Conservation (phyloP, 345 rosid genomes). For the Citrus maxima region DNA sequence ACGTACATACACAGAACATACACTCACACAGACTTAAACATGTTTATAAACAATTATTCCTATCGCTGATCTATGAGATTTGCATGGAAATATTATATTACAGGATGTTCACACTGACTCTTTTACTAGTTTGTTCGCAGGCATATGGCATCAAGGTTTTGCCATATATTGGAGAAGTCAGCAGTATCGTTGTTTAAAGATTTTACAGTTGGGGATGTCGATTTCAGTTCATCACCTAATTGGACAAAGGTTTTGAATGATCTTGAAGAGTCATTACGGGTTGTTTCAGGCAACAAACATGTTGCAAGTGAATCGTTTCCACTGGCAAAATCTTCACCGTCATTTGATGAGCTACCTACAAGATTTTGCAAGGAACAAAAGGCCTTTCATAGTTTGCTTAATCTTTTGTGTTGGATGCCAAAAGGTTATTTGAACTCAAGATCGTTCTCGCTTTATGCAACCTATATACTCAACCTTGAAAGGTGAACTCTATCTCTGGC, state of each 20-base stretch:
- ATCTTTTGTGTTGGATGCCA: slow-evolving; percentile 68
- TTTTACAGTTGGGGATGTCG: slow-evolving; percentile 27
- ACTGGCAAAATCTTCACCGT: slow-evolving; percentile 16
- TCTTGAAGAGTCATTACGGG: slow-evolving; percentile 38
- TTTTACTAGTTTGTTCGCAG: slow-evolving; percentile 83
- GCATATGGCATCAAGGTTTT: slow-evolving; percentile 64
- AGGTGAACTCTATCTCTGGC: slow-evolving; percentile 40
- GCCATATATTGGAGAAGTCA: slow-evolving; percentile 48
- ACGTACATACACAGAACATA: background rate
- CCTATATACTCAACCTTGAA: slow-evolving; percentile 63
- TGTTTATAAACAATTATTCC: background rate
- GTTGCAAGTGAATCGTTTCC: slow-evolving; percentile 2
- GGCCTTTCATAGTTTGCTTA: slow-evolving; percentile 48
- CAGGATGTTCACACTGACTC: slow-evolving; percentile 21
- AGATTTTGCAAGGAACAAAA: slow-evolving; percentile 27
- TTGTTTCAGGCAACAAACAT: slow-evolving; percentile 21
- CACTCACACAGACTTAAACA: background rate
- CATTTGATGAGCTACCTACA: slow-evolving; percentile 24
- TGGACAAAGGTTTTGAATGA: slow-evolving; percentile 58
- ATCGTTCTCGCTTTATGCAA: slow-evolving; percentile 51
- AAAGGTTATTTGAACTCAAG: slow-evolving; percentile 59
- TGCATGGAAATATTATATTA: slow-evolving; percentile 2
- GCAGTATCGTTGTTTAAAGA: slow-evolving; percentile 29
- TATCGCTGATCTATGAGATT: background rate
- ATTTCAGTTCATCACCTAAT: slow-evolving; percentile 43